phyloP scores from a whole-genome alignment of 179 eudicot species.

The Heliamphora pulchella region DNA sequence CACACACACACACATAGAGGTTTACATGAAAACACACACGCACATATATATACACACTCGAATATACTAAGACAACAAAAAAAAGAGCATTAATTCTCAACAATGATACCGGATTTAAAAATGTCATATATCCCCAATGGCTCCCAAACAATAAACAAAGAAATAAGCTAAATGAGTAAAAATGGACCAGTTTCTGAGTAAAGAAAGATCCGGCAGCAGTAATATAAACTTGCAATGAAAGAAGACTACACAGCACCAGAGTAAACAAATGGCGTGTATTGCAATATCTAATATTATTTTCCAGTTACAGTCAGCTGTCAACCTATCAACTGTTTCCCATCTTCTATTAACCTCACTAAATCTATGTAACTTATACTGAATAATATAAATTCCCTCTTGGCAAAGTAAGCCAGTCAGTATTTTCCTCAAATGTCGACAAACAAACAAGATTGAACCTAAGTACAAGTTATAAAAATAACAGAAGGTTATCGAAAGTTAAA shows the following conservation, averaged over 20 bases:
- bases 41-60: too few relatives aligned
- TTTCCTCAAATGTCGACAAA: background rate
- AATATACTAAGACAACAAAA: too few relatives aligned
- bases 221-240: background rate
- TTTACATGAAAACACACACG: too few relatives aligned
- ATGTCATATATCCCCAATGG: too few relatives aligned
- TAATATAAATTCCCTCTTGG: background rate
- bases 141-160: too few relatives aligned
- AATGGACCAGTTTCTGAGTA: background rate
- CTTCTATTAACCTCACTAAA: background rate
- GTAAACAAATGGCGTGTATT: background rate
- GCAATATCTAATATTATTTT: background rate
- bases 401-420: background rate
- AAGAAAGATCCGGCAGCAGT: background rate
- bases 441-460: background rate
- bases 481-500: background rate
- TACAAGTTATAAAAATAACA: background rate
- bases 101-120: too few relatives aligned
- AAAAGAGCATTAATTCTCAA: too few relatives aligned
- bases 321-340: background rate
- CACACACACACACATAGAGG: too few relatives aligned
- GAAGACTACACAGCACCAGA: background rate
- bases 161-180: too few relatives aligned
- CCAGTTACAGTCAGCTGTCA: slow-evolving; percentile 9
- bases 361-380: background rate